These are phyloP conservation scores for Kodamaea kakaduensis DNA, from an alignment of 805 yeast species.

Conservation along the genomic window DNA sequence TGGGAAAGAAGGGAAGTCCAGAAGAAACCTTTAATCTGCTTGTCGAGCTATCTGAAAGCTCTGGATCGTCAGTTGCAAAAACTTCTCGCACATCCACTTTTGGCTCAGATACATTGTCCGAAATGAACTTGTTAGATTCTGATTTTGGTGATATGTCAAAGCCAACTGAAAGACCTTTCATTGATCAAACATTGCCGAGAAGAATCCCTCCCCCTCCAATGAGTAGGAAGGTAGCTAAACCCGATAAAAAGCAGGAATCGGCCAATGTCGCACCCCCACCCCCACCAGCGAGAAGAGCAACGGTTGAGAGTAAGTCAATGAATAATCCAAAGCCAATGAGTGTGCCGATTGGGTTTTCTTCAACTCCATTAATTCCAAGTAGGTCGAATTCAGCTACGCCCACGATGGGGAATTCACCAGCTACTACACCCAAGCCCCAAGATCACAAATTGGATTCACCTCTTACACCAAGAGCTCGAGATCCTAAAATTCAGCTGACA, in stretches of 20 bases:
- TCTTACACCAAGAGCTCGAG: constrained; percentile 9
- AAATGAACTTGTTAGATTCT: constrained; percentile 30
- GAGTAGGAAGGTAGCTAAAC: constrained; percentile 13
- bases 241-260: constrained; percentile 9
- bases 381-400: constrained; percentile 19
- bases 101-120: constrained; percentile 27
- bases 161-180: constrained; percentile 4
- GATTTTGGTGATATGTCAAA: constrained; percentile 9
- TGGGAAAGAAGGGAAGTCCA: background rate
- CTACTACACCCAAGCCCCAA: constrained; percentile 22
- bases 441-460: constrained; percentile 13
- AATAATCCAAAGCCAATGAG: constrained; percentile 14
- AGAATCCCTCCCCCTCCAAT: constrained; percentile 31
- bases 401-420: constrained; percentile 14
- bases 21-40: constrained; percentile 2
- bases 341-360: constrained; percentile 32
- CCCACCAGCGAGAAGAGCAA: constrained; percentile 20
- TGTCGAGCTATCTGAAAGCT: constrained; percentile 9
- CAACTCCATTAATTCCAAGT: constrained; percentile 38
- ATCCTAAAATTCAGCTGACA: background rate
- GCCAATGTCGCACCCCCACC: constrained; percentile 11
- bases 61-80: constrained; percentile 9
- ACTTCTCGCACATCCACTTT: constrained; percentile 15
- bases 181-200: constrained; percentile 18
- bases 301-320: background rate